These are phyloP conservation scores for Huiozyma naganishii DNA, from an alignment of 805 yeast species.

Conservation along the genomic window DNA sequence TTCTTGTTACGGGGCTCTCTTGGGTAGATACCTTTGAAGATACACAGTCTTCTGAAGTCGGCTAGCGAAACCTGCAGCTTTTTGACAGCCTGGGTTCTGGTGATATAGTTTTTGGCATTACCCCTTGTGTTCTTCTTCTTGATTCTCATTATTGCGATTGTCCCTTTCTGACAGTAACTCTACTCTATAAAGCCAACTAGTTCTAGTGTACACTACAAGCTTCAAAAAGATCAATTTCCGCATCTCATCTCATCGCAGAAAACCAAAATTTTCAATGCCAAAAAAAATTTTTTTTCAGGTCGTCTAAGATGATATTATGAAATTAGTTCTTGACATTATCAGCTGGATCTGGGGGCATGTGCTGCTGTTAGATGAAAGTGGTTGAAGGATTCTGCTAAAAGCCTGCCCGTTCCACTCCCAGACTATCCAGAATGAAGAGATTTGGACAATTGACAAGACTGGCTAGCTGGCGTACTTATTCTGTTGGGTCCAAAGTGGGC, in stretches of 20 bases:
- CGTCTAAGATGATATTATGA: no score
- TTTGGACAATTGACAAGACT: neutral
- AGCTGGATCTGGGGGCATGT: no score
- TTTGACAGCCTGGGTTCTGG: conserved; percentile 89
- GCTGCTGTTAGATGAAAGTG: no score
- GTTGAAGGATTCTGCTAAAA: no score
- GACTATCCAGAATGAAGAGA: no score
- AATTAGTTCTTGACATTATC: no score
- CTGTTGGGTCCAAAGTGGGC: conserved; percentile 7
- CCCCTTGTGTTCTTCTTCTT: conserved; percentile 80
- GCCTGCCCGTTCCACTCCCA: no score
- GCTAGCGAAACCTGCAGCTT: conserved; percentile 88
- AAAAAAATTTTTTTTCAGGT: conserved; percentile 1
- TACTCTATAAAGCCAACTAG: neutral
- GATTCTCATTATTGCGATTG: conserved; percentile 39
- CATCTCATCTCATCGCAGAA: conserved; percentile 24
- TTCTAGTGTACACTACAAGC: neutral
- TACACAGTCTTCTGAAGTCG: conserved; percentile 93
- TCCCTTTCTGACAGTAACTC: neutral
- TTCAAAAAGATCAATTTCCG: conserved; percentile 19
- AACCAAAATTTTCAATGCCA: neutral
- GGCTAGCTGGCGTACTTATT: neutral
- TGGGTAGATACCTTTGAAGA: conserved; percentile 95
- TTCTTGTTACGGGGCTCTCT: conserved; percentile 92
- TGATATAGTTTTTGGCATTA: conserved; percentile 83